Evolutionary conservation across 768 basidiomycete genomes (phyloP).

Genomic region (Tylopilus intermedius): DNA sequence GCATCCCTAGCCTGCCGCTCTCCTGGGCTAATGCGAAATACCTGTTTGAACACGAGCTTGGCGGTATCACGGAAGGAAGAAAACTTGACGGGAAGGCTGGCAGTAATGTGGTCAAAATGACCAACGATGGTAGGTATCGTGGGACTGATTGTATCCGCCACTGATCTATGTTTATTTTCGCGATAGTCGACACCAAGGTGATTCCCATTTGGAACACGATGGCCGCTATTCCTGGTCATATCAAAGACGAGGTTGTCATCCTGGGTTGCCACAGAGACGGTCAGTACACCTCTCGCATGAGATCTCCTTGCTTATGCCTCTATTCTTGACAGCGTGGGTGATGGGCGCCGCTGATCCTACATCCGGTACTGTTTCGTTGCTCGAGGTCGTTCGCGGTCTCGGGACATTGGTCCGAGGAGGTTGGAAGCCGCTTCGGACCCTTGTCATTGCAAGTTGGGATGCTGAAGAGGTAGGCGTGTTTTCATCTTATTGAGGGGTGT

Average conservation of each 20-base stretch:
- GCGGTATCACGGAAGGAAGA: slow-evolving; percentile 34
- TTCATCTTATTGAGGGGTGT: not conserved
- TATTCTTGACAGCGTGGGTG: slow-evolving; percentile 26
- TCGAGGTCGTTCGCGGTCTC: slow-evolving; percentile 53
- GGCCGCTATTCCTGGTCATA: slow-evolving; percentile 76
- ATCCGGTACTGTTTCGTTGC: slow-evolving; percentile 50
- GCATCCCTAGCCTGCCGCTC: slow-evolving; percentile 80
- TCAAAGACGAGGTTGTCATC: slow-evolving; percentile 78
- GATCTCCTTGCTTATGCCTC: not conserved
- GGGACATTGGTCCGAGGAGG: slow-evolving; percentile 45
- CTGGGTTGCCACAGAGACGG: slow-evolving; percentile 89
- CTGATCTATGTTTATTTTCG: not conserved
- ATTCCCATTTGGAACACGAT: slow-evolving; percentile 91
- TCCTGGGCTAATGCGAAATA: slow-evolving; percentile 79
- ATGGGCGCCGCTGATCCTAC: slow-evolving; percentile 53
- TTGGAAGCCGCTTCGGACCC: slow-evolving; percentile 65
- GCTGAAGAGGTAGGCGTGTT: slow-evolving; percentile 51
- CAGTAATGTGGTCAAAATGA: slow-evolving; percentile 41
- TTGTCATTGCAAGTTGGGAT: slow-evolving; percentile 76
- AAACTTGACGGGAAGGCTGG: slow-evolving; percentile 49
- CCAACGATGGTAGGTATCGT: slow-evolving; percentile 46
- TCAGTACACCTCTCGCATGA: slow-evolving; percentile 25
- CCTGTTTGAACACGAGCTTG: slow-evolving; percentile 55
- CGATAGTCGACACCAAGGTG: slow-evolving; percentile 65
- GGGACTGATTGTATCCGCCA: not conserved